Conservation (phyloP, 306 rosid species). For the Glycine tomentella region DNA sequence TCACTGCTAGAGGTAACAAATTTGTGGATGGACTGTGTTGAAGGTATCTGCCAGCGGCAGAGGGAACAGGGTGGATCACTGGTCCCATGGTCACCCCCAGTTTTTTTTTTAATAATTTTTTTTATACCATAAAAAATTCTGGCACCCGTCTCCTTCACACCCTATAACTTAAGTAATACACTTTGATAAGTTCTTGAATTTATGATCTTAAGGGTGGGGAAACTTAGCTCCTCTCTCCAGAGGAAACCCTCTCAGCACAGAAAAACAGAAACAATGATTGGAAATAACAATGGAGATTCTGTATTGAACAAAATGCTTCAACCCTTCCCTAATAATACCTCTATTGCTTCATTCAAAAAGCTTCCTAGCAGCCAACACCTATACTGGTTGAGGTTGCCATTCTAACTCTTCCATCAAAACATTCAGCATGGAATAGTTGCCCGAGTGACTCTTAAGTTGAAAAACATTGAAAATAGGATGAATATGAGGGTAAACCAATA, state of each 20-base stretch:
- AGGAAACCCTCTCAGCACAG: background rate
- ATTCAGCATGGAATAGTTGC: too few relatives aligned
- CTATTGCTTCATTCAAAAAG: too few relatives aligned
- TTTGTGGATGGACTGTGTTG: constrained; percentile 2
- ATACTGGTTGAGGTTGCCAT: background rate
- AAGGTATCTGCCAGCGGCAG: background rate
- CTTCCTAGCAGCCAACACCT: background rate
- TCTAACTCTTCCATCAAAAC: background rate
- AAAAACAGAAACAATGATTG: background rate
- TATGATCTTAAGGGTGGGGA: too few relatives aligned
- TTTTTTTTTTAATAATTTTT: background rate
- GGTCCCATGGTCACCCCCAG: background rate
- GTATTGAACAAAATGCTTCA: background rate
- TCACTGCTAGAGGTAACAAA: background rate
- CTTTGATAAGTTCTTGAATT: background rate
- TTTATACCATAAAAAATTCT: background rate
- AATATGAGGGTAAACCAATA: too few relatives aligned
- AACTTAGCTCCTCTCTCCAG: background rate
- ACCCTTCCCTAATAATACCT: background rate
- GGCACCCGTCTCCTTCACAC: background rate
- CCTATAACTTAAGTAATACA: background rate
- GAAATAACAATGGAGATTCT: background rate
- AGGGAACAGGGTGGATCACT: background rate
- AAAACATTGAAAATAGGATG: too few relatives aligned
- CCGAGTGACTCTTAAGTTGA: too few relatives aligned